Base-by-base conservation (phyloP, 2,329 filamentous ascomycete species). In the Scedosporium apiospermum region DNA sequence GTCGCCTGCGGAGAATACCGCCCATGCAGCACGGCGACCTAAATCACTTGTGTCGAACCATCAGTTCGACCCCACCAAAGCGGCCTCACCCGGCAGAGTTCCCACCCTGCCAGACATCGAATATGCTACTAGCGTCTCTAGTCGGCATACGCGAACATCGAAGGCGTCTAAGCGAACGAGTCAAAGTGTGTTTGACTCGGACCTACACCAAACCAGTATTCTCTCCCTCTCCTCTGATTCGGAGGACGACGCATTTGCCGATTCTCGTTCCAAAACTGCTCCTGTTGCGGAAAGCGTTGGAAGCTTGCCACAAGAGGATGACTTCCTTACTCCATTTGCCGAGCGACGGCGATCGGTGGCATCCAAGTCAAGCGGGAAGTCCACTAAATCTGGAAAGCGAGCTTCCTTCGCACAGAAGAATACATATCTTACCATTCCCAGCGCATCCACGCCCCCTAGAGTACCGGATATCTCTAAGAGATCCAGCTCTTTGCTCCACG, bases 161-260 rank as follows among this genome's bases (percentile, higher is more conserved):
- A 82, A 79, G 66, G 78, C 78, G 0, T 83, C 82, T 0, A 80
- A 74, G 63, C 77, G 75, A 16, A 82, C 81, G 0, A 71, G 71
- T 4, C 75, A 69, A 34, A 83, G 81, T 66, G 71, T 83, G 16
- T 70, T 77, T 6, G 78, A 80, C 42, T 75, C 80, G 1, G 82
- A 86, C 64, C 72, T 84, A 5, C 76, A 82, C 51, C 77, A 82
- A 60, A 82, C 76, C 64, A 85, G 83, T 64, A 76, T 86, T 1
- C 71, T 86, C 14, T 81, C 82, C 1, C 75, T 86, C 1, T 84
- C 82, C 1, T 84, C 82, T 0, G 82, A 85, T 64, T 84, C 82
- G 0, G 83, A 85, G 63, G 80, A 81, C 4, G 78, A 79, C 30
- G 76, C 73, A 27, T 69, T 68, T 18, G 68, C 68, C 6, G 73